Base-by-base conservation (phyloP, 352 stramenopile genomes). In the Salisapilia sapeloensis region DNA sequence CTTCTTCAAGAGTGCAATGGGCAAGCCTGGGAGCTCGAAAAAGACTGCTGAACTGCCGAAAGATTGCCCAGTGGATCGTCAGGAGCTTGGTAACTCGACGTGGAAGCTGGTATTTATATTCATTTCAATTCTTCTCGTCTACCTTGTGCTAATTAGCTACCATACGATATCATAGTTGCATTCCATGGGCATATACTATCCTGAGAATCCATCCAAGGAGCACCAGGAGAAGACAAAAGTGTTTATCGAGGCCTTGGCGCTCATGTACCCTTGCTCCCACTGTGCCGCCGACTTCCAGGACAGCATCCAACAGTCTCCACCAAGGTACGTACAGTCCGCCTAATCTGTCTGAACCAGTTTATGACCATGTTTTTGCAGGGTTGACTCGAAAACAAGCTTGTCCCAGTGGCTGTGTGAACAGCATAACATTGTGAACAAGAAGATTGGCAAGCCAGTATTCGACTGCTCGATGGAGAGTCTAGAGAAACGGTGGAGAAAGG, bases 341-440 rank as follows among this genome's bases (percentile, higher is more conserved):
- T 36, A 13, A 41, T 39, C 8, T 32, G 14, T 12, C 28, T 29
- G 7, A 12, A 19, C 8, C 23, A 27, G 9, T 39, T 8, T 15
- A 22, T 3, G 29, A 24, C 2, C 19, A n/a, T 43, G 17, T 33
- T 9, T 12, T 8, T 46, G 23, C 37, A 85, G 81, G 28, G 75
- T 94, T 15, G 78, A 94, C 51, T 94, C 81, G 35, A 77, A 91
- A 33, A 65, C 75, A 49, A 85, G 76, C 30, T 83, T 98, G 26
- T 96, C 87, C 18, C 46, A 94, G 44, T 98, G 92, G 92, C 56
- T 97, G 11, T 98, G 94, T 48, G 77, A 97, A 44, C 90, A 97
- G 52, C 94, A 99, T 66, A 98, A 98, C 59, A 55, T 87, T 30
- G 93, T 98, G 19, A 98, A 98, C 60, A 71, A 92, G 51, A 97